Evolutionary conservation across 2,329 filamentous ascomycete species (phyloP), one percentile per base, ranked within the genome.

Genomic region (Botryosphaeria dothidea): DNA sequence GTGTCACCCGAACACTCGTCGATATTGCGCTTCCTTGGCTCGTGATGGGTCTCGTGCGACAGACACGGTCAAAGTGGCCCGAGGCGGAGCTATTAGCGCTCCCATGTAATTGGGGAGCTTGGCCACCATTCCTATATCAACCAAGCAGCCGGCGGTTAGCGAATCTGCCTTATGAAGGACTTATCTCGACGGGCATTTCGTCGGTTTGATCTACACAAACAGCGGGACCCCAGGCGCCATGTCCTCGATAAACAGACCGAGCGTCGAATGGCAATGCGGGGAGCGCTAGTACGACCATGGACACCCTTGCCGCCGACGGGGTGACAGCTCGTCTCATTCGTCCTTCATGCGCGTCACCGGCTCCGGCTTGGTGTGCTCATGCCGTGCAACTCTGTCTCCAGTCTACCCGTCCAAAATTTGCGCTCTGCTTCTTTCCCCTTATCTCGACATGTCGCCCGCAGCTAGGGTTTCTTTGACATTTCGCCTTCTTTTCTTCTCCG

Each of bases 321-420:
- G 52, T 15, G 25, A 46, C 56, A 60, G 38, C 17, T 34, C 56
- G 27, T 46, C 56, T 34, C 13, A 60, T 60, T 60, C 56, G 56
- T 15, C 58, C 58, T 29, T 51, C 31, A 49, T 49, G 58, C 46
- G 58, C 43, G 45, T 51, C 29, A 36, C 27, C 29, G 31, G 43
- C 45, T 38, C 48, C 29, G 43, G 43, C 31, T 5, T 7, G 27
- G 29, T 21, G 9, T 41, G 9, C 36, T 19, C 19, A 62, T 51
- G 58, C 15, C 23, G 58, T 62, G 58, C 45, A 43, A 62, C 58
- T 51, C 58, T 41, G 19, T 51, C 57, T 62, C 43, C 45, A 62
- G 19, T 38, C 8, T 46, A 13, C n/a, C 21, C 11, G 54, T 19
- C 23, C 38, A 34, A 31, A 60, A 34, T 23, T 27, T 52, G 29